Evolutionary conservation across 352 stramenopile genomes (phyloP), one percentile per base, ranked within the genome.

Genomic region (Phytophthora multivora): DNA sequence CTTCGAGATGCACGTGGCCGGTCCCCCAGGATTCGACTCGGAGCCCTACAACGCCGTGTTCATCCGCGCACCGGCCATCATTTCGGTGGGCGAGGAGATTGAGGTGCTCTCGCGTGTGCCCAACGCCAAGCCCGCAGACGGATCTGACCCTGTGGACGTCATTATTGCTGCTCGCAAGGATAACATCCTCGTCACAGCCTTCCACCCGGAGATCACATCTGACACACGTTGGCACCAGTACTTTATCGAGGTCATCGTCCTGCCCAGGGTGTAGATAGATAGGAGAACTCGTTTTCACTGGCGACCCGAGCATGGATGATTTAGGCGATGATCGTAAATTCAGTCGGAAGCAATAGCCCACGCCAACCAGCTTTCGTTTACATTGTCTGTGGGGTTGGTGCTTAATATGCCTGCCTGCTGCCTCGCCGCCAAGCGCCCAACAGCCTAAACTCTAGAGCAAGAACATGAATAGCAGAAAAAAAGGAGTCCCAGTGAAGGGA

Each of bases 1-100:
- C 60, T 88, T 89, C 54, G 80, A 96, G 36, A 83, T 93, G 66
- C 48, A 67, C 3, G 77, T 91, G 35, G 71, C 71, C 7, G 86
- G 79, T 5, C 81, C 83, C 19, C 82, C 79, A 2, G 80, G 76
- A 5, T 85, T 77, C 59, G 77, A 84, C 51, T 50, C 51, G 1
- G 59, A 76, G 60, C 82, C 91, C 4, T 98, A 97, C 81, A 96
- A 96, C 38, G 96, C 90, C 30, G 91, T 99, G 16, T 99, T 98
- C 73, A 99, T 99, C 79, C 91, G 96, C 46, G 96, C 95, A n/a
- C 96, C 96, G 0, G 95, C 96, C 23, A 98, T 98, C 71, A 90
- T 98, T 45, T 95, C 88, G 15, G 86, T 93, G 42, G 86, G 88
- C 53, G 73, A 94, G 18, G 71, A 90, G 51, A 96, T 98, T 25